Percentiles rank a stretch among this genome's conserved stretches.
These are phyloP conservation scores for Simplicillium aogashimaense DNA, from an alignment of 2,329 filamentous ascomycete species.

Conservation along the genomic window DNA sequence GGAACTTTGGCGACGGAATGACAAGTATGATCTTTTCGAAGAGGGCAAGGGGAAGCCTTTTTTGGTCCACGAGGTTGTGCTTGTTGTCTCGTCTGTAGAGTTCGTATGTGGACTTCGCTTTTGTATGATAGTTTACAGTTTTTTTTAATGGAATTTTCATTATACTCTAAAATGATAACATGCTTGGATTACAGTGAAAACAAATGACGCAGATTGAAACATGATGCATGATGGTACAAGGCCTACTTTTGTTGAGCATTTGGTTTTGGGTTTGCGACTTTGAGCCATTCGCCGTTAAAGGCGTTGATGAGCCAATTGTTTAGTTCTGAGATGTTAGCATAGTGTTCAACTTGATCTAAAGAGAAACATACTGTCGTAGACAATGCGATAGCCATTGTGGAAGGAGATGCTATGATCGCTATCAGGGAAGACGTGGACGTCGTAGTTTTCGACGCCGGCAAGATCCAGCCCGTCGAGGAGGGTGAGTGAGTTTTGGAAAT, in stretches of 20 bases:
- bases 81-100: no score
- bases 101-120: no score
- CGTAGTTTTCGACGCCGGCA: conserved; percentile 79
- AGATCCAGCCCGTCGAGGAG: conserved; percentile 81
- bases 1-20: no score
- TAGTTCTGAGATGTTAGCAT: conserved; percentile 43
- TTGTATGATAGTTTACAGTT: no score
- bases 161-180: no score
- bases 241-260: conserved; percentile 15
- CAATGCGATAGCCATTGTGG: conserved; percentile 82
- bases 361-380: conserved; percentile 74
- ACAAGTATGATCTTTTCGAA: no score
- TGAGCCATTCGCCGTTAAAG: conserved; percentile 93
- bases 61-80: no score
- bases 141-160: no score
- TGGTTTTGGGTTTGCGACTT: conserved; percentile 40
- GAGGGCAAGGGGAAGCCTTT: no score
- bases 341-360: conserved; percentile 2
- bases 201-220: background rate
- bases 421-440: conserved; percentile 93
- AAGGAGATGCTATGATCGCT: conserved; percentile 93
- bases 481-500: conserved; percentile 87
- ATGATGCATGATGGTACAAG: background rate
- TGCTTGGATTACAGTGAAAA: background rate
- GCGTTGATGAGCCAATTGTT: conserved; percentile 92